Evolutionary conservation across 129 eudicot genomes (phyloP), one percentile per base, ranked within the genome.

Genomic region (Dittrichia graveolens): DNA sequence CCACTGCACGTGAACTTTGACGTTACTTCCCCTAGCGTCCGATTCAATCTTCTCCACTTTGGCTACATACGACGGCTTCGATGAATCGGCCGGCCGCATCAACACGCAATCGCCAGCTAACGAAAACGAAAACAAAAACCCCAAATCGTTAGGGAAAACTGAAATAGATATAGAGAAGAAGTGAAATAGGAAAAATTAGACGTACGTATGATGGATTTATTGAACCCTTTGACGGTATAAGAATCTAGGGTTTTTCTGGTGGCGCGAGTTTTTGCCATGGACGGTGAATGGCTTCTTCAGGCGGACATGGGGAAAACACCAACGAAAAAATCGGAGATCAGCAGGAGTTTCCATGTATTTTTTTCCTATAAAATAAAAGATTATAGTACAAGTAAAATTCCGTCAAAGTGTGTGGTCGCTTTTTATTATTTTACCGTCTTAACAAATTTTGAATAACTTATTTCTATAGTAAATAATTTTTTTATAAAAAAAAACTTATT

Each of bases 71-170:
- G 95, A 82, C n/a, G 90, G 93, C 75, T 87, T 94, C 35, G 95
- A 87, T 5, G 95, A 55, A 24, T 90, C 93, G 3, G 90, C 19
- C 12, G 98, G 88, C 4, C 98, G 76, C 95, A 90, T 89, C 89
- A 88, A 75, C 78, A 94, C 98, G 57, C 95, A 90, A 52, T 94
- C 98, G 14, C 92, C 95, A 53, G 87, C 96, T 94, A 84, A 34
- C 34, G 40, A 14, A 38, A 24, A 45, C 19, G 0, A 44, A 18
- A 38, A 10, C 35, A 53, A 57, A 52, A 52, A 47, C 40, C 19
- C 0, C 8, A 47, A 40, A 37, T 56, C 60, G 63, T 74, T 62
- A 60, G 67, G 71, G 9, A 34, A 16, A 31, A 15, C 65, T 6
- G 10, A 66, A 1, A 35, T 24, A 4, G 56, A 41, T 39, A 38